Evolutionary conservation across 2,329 filamentous ascomycete genomes (phyloP).

Genomic region (Cordyceps farinosa): DNA sequence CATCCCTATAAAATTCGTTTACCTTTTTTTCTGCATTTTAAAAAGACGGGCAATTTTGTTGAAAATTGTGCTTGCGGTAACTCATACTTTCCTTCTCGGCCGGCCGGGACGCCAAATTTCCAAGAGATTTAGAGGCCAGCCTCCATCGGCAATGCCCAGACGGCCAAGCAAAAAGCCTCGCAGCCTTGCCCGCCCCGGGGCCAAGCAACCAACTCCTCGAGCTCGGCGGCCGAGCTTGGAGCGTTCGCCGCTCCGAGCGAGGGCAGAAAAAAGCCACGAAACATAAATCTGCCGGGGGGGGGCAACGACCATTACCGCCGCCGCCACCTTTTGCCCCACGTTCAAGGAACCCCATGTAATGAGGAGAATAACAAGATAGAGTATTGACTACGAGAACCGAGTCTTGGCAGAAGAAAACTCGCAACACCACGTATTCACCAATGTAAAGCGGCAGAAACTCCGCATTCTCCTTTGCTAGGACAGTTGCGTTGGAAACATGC

Average conservation of each 20-base stretch:
- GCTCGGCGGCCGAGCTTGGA: too few relatives aligned
- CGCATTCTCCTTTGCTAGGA: not conserved
- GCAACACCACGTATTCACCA: not conserved
- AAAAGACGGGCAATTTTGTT: too few relatives aligned
- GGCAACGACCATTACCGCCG: not conserved
- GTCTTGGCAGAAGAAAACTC: not conserved
- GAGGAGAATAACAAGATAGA: too few relatives aligned
- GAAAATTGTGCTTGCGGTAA: too few relatives aligned
- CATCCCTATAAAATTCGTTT: too few relatives aligned
- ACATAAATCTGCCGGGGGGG: not conserved
- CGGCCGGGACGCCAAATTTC: not conserved
- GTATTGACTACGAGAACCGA: not conserved
- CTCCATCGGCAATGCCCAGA: constrained; percentile 11
- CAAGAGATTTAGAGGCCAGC: constrained; percentile 1
- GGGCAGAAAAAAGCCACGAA: too few relatives aligned
- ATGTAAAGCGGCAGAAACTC: not conserved
- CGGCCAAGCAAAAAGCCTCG: constrained; percentile 4
- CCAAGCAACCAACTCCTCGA: too few relatives aligned
- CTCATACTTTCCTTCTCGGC: too few relatives aligned
- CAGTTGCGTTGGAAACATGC: too few relatives aligned
- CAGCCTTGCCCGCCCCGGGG: not conserved
- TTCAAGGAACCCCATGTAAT: not conserved
- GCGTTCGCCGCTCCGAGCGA: too few relatives aligned
- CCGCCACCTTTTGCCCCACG: not conserved
- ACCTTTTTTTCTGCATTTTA: too few relatives aligned